Percentiles rank a stretch among this genome's conserved stretches.
These are phyloP conservation scores for Cyberlindnera xylosilytica DNA, from an alignment of 805 yeast species.

Conservation along the genomic window DNA sequence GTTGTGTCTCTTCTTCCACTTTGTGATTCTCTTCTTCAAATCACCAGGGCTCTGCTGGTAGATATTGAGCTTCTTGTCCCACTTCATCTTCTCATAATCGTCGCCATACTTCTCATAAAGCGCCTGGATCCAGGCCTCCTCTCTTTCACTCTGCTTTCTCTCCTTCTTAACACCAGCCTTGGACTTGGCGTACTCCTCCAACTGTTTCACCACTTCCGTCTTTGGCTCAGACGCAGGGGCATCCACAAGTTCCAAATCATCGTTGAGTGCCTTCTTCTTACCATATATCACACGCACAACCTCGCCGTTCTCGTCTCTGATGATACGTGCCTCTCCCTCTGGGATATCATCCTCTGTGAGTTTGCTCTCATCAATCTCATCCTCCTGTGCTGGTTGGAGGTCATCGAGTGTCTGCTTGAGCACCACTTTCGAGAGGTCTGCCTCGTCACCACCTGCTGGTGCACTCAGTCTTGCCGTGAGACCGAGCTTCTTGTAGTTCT, in stretches of 20 bases:
- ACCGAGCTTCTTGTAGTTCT: conserved; percentile 84
- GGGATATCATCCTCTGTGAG: conserved; percentile 54
- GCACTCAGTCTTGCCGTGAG: conserved; percentile 61
- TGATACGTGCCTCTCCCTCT: conserved; percentile 74
- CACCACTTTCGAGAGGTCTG: conserved; percentile 38
- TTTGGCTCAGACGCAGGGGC: conserved; percentile 30
- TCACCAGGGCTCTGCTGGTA: conserved; percentile 86
- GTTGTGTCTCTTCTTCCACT: conserved; percentile 58
- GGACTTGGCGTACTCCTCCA: conserved; percentile 57
- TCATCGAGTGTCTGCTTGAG: conserved; percentile 31
- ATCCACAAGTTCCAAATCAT: conserved; percentile 32
- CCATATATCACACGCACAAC: conserved; percentile 71
- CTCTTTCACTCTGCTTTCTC: conserved; percentile 66
- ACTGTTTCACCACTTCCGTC: conserved; percentile 63
- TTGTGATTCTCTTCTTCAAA: conserved; percentile 62
- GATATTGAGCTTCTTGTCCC: conserved; percentile 83
- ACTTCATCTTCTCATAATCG: conserved; percentile 83
- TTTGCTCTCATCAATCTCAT: conserved; percentile 15
- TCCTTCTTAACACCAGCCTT: conserved; percentile 38
- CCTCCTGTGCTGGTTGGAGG: conserved; percentile 11
- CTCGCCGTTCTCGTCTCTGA: conserved; percentile 66
- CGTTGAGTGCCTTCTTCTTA: conserved; percentile 42
- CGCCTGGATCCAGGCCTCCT: conserved; percentile 63
- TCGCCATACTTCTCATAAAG: conserved; percentile 81
- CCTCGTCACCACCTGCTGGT: conserved; percentile 81